phyloP scores from a whole-genome alignment of 2,329 filamentous ascomycete species.

The Colletotrichum simmondsii region DNA sequence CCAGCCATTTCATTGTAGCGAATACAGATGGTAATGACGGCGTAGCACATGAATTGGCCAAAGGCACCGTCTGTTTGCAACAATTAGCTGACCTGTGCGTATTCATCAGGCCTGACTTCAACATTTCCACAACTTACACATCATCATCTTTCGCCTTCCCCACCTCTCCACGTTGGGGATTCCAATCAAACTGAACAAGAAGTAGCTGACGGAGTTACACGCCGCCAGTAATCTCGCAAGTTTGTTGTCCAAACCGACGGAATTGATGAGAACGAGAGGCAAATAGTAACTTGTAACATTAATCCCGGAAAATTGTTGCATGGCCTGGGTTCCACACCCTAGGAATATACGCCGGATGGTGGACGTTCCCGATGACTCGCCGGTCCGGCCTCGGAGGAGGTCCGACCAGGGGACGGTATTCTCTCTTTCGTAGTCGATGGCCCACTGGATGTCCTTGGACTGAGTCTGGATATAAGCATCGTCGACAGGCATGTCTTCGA shows the following conservation, averaged over 20 bases:
- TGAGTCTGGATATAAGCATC: constrained; percentile 40
- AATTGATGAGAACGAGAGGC: constrained; percentile 62
- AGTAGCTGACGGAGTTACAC: constrained; percentile 50
- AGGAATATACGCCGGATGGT: constrained; percentile 62
- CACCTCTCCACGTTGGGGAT: constrained; percentile 47
- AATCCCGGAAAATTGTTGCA: constrained; percentile 43
- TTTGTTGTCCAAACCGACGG: constrained; percentile 59
- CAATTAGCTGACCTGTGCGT: not conserved
- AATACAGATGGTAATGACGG: constrained; percentile 62
- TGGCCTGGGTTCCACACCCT: constrained; percentile 54
- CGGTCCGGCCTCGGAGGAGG: constrained; percentile 58
- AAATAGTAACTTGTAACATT: constrained; percentile 48
- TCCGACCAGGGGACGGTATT: constrained; percentile 61
- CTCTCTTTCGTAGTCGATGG: constrained; percentile 46
- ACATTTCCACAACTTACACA: constrained; percentile 47
- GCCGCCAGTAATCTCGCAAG: constrained; percentile 63
- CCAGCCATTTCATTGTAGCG: constrained; percentile 47
- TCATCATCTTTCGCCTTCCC: constrained; percentile 67
- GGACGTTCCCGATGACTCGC: constrained; percentile 54
- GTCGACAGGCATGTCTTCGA: constrained; percentile 38
- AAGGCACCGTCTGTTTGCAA: constrained; percentile 49
- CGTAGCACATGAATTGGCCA: constrained; percentile 62
- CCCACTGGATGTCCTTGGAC: constrained; percentile 44
- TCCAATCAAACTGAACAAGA: constrained; percentile 41
- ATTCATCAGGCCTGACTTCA: no score